Evolutionary conservation across 352 stramenopile genomes (phyloP).

Genomic region (Thraustotheca clavata): DNA sequence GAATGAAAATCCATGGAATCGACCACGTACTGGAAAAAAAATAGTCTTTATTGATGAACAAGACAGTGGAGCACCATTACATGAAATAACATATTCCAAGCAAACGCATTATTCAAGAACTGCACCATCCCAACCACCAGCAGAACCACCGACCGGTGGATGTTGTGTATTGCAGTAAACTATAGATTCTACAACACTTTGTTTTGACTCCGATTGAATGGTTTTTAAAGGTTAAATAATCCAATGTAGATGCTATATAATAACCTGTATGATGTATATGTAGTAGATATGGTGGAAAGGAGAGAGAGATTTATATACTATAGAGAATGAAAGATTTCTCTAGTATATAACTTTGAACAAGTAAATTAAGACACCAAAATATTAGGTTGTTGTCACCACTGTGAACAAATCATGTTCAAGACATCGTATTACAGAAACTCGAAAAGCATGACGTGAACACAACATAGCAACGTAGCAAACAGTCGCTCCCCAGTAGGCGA

Average conservation of each 20-base stretch:
- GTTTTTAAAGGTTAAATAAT: too few relatives aligned
- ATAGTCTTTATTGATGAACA: conserved; percentile 20
- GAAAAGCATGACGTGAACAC: not conserved
- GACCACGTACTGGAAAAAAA: conserved; percentile 15
- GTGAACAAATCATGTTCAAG: conserved; percentile 18
- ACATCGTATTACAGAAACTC: not conserved
- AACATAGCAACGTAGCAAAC: not conserved
- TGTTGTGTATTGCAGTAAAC: conserved; percentile 17
- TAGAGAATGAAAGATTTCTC: too few relatives aligned
- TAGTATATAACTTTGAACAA: too few relatives aligned
- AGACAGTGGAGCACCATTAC: not conserved
- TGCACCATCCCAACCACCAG: not conserved
- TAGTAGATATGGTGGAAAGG: too few relatives aligned
- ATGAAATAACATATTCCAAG: conserved; percentile 23
- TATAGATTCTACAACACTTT: too few relatives aligned
- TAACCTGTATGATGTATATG: too few relatives aligned
- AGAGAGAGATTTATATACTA: too few relatives aligned
- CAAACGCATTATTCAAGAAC: conserved; percentile 17
- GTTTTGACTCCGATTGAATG: too few relatives aligned
- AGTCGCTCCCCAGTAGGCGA: not conserved
- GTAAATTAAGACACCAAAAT: too few relatives aligned
- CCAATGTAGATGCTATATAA: too few relatives aligned
- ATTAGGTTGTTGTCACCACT: conserved; percentile 18
- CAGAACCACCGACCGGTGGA: not conserved
- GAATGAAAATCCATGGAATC: conserved; percentile 22